Evolutionary conservation across 2,329 filamentous ascomycete species (phyloP), one percentile per base, ranked within the genome.

Genomic region (Mariannaea sp.): DNA sequence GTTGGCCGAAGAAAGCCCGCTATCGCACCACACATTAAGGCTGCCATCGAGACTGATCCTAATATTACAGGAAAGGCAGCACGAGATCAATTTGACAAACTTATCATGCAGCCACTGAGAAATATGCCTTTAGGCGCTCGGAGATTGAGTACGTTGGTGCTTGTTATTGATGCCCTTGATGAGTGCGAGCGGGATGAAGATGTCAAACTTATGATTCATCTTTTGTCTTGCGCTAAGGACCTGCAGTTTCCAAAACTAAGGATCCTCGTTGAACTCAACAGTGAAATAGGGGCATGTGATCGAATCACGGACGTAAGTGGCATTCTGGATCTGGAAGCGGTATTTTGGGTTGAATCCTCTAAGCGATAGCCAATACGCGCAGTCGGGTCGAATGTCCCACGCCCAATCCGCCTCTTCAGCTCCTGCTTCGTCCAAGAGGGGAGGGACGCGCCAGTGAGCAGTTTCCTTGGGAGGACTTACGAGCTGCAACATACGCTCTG

Each of bases 61-160:
- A n/a, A 61, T 73, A 16, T 73, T 78, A 53, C 77, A 74, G 55
- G 64, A 72, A 4, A 68, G 69, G 41, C 71, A n/a, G n/a, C n/a
- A n/a, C n/a, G n/a, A n/a, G n/a, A n/a, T n/a, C n/a, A n/a, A n/a
- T n/a, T n/a, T n/a, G n/a, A n/a, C n/a, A n/a, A n/a, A n/a, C n/a
- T n/a, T n/a, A n/a, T n/a, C n/a, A n/a, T n/a, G n/a, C n/a, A n/a
- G n/a, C n/a, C n/a, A n/a, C n/a, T n/a, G n/a, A n/a, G n/a, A n/a
- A n/a, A n/a, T n/a, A n/a, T 78, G 0, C 62, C 76, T 48, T 43
- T 71, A 5, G 26, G 68, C 73, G 3, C 48, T 76, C 27, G 2
- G 13, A 39, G 17, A 26, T 7, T 16, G 29, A 24, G 14, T 26
- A 49, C 36, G 13, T 19, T 56, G n/a, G 48, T 68, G n/a, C 40